Evolutionary conservation across 1,284 basidiomycete genomes (phyloP).

Genomic region (Wallemia ichthyophaga): DNA sequence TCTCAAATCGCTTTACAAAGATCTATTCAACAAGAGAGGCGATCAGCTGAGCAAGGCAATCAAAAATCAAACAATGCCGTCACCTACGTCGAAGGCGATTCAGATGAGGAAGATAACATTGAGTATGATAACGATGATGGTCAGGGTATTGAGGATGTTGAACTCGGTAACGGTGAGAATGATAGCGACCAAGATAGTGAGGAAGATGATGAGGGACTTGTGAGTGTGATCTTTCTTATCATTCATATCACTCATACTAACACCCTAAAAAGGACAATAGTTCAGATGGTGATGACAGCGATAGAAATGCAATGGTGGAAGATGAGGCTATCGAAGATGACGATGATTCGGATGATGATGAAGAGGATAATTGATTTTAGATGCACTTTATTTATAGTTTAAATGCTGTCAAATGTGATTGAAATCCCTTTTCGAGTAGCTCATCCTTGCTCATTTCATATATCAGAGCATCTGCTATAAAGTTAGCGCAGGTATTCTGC

Average conservation of each 20-base stretch:
- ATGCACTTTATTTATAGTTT: not conserved
- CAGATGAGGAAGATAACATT: constrained; percentile 8
- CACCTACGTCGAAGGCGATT: constrained; percentile 26
- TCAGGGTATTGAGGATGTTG: constrained; percentile 15
- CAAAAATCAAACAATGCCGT: constrained; percentile 17
- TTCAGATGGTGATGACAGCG: not conserved
- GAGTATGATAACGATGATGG: constrained; percentile 2
- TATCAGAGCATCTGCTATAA: constrained; percentile 14
- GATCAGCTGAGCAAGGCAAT: constrained; percentile 8
- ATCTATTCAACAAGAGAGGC: constrained; percentile 5
- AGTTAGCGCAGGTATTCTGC: constrained; percentile 21
- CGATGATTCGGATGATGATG: not conserved
- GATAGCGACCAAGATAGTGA: constrained; percentile 21
- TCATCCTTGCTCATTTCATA: not conserved
- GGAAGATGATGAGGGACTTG: constrained; percentile 22
- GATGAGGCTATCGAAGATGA: not conserved
- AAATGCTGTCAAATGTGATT: not conserved
- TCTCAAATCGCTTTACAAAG: constrained; percentile 38
- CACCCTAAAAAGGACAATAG: not conserved
- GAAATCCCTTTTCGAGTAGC: not conserved
- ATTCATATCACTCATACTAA: not conserved
- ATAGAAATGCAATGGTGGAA: not conserved
- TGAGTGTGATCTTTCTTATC: not conserved
- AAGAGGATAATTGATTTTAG: constrained; percentile 1
- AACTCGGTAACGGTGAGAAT: constrained; percentile 8